Conservation (phyloP, 1,139 yeast genomes). For the Kluyveromyces sp. region DNA sequence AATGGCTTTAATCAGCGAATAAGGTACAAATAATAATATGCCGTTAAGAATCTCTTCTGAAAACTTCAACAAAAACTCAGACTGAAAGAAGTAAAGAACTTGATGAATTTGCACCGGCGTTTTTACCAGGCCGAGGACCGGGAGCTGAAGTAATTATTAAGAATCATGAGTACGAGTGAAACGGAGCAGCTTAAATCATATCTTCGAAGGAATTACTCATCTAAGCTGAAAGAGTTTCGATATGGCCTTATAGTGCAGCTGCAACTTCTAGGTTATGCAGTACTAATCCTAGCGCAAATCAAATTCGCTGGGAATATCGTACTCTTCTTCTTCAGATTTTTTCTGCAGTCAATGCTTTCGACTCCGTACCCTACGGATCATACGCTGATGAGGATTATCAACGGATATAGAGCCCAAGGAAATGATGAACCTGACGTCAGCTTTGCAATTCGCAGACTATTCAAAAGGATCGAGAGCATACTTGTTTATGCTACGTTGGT, state of each 20-base stretch:
- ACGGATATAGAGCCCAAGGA: slow-evolving; percentile 8
- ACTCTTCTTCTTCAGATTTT: slow-evolving; percentile 21
- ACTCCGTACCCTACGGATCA: slow-evolving; percentile 32
- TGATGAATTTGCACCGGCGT: not conserved
- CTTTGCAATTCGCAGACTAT: slow-evolving; percentile 18
- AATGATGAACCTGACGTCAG: slow-evolving; percentile 16
- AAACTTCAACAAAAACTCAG: not conserved
- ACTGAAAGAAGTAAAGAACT: not conserved
- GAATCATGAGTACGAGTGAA: not conserved
- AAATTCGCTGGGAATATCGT: slow-evolving; percentile 25
- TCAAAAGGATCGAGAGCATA: slow-evolving; percentile 18
- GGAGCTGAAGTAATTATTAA: too few species aligned
- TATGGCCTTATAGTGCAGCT: slow-evolving; percentile 19
- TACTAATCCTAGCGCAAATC: slow-evolving; percentile 24
- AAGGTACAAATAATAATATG: too few species aligned
- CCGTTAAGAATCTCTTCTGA: not conserved
- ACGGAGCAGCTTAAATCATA: not conserved
- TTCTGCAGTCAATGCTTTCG: slow-evolving; percentile 29
- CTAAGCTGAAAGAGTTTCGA: slow-evolving; percentile 15
- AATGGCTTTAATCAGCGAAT: too few species aligned
- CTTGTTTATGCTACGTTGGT: slow-evolving; percentile 25
- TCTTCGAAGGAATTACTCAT: not conserved
- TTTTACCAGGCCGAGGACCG: too few species aligned
- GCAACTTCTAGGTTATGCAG: slow-evolving; percentile 20
- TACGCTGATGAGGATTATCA: slow-evolving; percentile 24